phyloP scores from a whole-genome alignment of 2,329 filamentous ascomycete genomes.

The Colletotrichum falcatum region DNA sequence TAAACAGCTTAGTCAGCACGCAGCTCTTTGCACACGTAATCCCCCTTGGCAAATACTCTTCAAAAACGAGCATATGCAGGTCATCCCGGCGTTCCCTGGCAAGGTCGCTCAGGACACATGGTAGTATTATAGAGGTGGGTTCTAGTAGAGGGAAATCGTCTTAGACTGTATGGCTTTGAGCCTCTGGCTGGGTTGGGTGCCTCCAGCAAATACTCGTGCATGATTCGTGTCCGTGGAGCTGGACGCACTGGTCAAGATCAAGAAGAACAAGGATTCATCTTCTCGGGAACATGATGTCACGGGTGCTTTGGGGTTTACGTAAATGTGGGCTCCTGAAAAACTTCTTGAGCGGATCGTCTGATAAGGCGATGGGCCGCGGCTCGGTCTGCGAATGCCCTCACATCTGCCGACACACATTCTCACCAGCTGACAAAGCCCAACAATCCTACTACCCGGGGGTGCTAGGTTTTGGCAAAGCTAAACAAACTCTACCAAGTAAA shows the following conservation, averaged over 20 bases:
- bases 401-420: slow-evolving; percentile 11
- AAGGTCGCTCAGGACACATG: too few relatives aligned
- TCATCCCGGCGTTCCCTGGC: too few relatives aligned
- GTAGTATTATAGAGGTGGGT: too few relatives aligned
- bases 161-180: too few relatives aligned
- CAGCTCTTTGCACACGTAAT: too few relatives aligned
- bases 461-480: not conserved
- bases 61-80: too few relatives aligned
- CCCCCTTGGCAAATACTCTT: too few relatives aligned
- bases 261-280: not conserved
- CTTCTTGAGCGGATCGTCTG: slow-evolving; percentile 22
- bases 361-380: slow-evolving; percentile 8
- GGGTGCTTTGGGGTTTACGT: not conserved
- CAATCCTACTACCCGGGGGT: too few relatives aligned
- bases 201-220: not conserved
- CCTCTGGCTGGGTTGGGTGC: too few relatives aligned
- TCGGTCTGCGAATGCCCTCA: slow-evolving; percentile 8
- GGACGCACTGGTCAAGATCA: not conserved
- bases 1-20: too few relatives aligned
- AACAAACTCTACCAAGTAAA: not conserved
- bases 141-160: too few relatives aligned
- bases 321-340: slow-evolving; percentile 38
- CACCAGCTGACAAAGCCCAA: too few relatives aligned
- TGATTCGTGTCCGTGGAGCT: not conserved
- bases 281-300: slow-evolving; percentile 32